Evolutionary conservation across 2,329 filamentous ascomycete genomes (phyloP), one percentile per base, ranked within the genome.

Genomic region (Xylariaceae sp.): DNA sequence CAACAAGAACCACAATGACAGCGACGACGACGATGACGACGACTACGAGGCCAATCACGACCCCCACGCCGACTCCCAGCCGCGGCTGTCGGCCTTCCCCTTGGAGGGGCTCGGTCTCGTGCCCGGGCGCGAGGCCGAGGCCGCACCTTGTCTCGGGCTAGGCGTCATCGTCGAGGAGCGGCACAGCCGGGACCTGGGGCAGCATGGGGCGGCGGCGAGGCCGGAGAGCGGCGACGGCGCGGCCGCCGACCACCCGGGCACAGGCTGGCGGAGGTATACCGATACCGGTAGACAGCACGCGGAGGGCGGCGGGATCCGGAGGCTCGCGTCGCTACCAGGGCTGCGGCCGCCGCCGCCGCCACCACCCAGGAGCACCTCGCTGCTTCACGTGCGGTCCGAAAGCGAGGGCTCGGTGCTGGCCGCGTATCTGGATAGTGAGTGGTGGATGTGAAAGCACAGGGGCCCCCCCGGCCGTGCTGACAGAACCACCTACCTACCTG

Each of bases 351-450:
- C n/a, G n/a, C n/a, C n/a, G n/a, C n/a, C n/a, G n/a, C n/a, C n/a
- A n/a, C n/a, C n/a, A n/a, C 36, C 31, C 6, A 31, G 31, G 13
- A 25, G 22, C 13, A 3, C 22, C 18, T 37, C 31, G 16, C 19
- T 14, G 11, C 21, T 8, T 22, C 48, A 50, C 16, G 33, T 31
- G 17, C 37, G 47, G 19, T 44, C 43, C 14, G 48, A 48, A 27
- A 52, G 50, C 22, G 46, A 48, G n/a, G 44, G 42, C 28, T 52
- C 47, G 9, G 50, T 52, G 11, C 35, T 52, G 22, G 47, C 40
- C 8, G 38, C 48, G 15, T 52, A 52, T 30, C 42, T 52, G 4
- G 48, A 50, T 25, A 31, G n/a, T n/a, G n/a, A n/a, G n/a, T n/a
- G n/a, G n/a, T n/a, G n/a, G n/a, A n/a, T n/a, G n/a, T n/a, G n/a